Conservation (phyloP, 2,329 filamentous ascomycete genomes). For the Aspergillus viridinutans region DNA sequence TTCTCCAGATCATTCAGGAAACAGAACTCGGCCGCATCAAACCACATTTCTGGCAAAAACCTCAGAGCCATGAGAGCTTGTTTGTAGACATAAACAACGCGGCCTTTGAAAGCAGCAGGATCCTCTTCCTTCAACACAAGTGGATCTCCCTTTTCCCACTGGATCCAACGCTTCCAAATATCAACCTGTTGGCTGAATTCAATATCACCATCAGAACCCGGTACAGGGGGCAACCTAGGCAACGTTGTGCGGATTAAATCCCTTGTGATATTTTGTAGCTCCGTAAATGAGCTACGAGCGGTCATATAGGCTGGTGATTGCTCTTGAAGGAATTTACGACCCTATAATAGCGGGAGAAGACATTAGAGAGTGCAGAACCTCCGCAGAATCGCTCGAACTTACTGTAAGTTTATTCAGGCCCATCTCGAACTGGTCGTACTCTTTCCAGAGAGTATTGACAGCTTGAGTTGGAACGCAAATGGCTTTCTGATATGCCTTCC, state of each 20-base stretch:
- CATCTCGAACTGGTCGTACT: slow-evolving; percentile 96
- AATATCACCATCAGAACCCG: slow-evolving; percentile 79
- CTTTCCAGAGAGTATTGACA: slow-evolving; percentile 86
- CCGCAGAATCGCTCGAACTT: slow-evolving; percentile 15
- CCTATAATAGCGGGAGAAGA: slow-evolving; percentile 47
- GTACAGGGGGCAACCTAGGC: slow-evolving; percentile 74
- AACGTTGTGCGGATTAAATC: slow-evolving; percentile 72
- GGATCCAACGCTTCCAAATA: slow-evolving; percentile 89
- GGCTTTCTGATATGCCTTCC: slow-evolving; percentile 88
- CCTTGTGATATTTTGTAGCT: slow-evolving; percentile 81
- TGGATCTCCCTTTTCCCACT: slow-evolving; percentile 92
- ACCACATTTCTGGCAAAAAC: slow-evolving; percentile 96
- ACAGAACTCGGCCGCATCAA: slow-evolving; percentile 89
- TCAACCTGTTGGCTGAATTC: slow-evolving; percentile 82
- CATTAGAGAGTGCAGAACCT: slow-evolving; percentile 5
- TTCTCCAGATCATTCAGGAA: slow-evolving; percentile 69
- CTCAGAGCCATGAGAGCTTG: slow-evolving; percentile 88
- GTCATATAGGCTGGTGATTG: slow-evolving; percentile 94
- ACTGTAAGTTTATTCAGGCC: slow-evolving; percentile 87
- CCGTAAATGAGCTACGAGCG: slow-evolving; percentile 82
- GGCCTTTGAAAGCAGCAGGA: slow-evolving; percentile 65
- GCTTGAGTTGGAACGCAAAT: slow-evolving; percentile 81
- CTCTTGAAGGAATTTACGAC: slow-evolving; percentile 90
- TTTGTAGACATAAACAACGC: slow-evolving; percentile 86
- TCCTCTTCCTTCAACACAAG: slow-evolving; percentile 83